Base-by-base conservation (phyloP, 495 filamentous ascomycete genomes). In the Penicillium roqueforti region DNA sequence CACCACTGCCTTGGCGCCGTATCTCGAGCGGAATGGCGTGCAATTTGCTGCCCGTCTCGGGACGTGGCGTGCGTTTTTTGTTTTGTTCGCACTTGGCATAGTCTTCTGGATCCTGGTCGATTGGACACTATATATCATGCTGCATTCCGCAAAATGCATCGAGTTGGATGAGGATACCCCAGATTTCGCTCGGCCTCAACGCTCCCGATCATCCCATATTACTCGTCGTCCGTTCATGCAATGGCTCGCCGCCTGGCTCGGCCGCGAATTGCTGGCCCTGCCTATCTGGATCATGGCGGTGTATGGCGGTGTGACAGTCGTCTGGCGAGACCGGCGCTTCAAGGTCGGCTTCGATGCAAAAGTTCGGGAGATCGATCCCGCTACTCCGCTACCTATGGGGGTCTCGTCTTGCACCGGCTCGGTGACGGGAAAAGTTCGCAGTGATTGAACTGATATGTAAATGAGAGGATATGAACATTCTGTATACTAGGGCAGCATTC, bases 201-300 rank as follows among this genome's bases (percentile, higher is more conserved):
- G 52, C 20, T 53, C 29, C 7, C 42, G 53, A 7, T 40, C 51
- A 19, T 56, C 54, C 8, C 56, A 60, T 22, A 40, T 63, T 3
- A 73, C 75, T 22, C 75, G 77, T 44, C 74, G 84, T 6, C 69
- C 76, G 1, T 87, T 93, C 55, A 53, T 68, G 4, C 77, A 86
- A 58, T 97, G 91, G 91, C 61, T 92, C 1, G 57, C 78, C 1
- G 87, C 90, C 2, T 99, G 95, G 95, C 58, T 95, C 0, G 92
- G 88, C 0, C 77, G 93, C 19, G 93, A 99, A 65, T 34, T 80
- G 1, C 72, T 96, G 7, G 92, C 95, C 0, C 74, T 92, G 25
- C 90, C 89, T 5, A 88, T 99, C 45, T 97, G 93, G 93, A 44
- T 74, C 3, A 87, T 85, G 83, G 91, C 92, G 13, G 84, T 96